These are phyloP conservation scores for Trichomonas vaginalis DNA, from an alignment of 208 protist species.

Conservation along the genomic window DNA sequence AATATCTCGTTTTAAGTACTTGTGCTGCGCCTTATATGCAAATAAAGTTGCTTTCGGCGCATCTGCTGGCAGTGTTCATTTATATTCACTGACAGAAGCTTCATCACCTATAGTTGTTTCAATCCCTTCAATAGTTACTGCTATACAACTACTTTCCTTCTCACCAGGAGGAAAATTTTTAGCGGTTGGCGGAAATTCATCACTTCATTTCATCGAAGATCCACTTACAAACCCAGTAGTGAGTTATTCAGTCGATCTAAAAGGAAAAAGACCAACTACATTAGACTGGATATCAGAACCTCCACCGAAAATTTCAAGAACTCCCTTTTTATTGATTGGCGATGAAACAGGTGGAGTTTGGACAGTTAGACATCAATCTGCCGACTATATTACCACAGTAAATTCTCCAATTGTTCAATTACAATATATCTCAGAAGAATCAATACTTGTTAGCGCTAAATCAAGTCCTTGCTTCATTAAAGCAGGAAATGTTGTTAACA, in stretches of 20 bases:
- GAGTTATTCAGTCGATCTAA: background rate
- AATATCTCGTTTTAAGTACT: background rate
- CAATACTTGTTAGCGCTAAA: background rate
- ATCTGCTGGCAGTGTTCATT: background rate
- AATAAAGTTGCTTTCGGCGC: background rate
- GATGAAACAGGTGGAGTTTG: background rate
- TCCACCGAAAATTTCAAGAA: background rate
- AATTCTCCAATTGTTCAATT: background rate
- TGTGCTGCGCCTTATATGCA: background rate
- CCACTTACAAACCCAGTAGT: background rate
- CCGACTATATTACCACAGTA: background rate
- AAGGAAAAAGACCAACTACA: background rate
- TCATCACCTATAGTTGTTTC: background rate
- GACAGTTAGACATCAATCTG: background rate
- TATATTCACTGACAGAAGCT: background rate
- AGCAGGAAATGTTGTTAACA: background rate
- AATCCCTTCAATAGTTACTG: background rate
- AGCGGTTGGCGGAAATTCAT: background rate
- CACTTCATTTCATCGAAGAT: constrained; percentile 12
- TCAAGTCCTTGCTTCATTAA: background rate
- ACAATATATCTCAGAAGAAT: background rate
- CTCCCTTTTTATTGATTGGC: background rate
- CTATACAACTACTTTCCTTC: background rate
- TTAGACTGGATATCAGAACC: background rate
- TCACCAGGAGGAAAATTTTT: background rate